phyloP scores from a whole-genome alignment of 202 grass and related monocot species.

The Eragrostis tef region DNA sequence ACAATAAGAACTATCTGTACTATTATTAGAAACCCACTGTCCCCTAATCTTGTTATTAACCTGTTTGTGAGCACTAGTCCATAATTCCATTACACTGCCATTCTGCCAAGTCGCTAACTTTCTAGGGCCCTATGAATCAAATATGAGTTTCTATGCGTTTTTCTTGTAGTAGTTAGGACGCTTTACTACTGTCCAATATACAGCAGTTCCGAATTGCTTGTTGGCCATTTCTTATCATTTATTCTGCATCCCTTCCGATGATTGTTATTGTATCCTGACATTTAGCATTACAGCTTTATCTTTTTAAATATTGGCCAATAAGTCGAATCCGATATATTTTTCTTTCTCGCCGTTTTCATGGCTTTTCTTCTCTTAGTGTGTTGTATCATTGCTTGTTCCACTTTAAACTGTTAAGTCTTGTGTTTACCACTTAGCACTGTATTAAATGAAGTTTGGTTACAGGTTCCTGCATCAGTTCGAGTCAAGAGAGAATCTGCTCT shows the following conservation, averaged over 20 bases:
- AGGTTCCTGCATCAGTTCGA: constrained; percentile 95
- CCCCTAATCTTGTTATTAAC: neutral
- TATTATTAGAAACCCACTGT: neutral
- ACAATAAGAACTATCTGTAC: neutral
- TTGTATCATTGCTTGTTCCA: neutral
- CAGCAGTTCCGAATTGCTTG: neutral
- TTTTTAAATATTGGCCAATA: neutral
- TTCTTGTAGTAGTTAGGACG: neutral
- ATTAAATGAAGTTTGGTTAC: constrained; percentile 31
- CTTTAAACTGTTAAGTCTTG: constrained; percentile 15
- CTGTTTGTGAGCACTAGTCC: neutral
- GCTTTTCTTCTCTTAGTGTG: neutral
- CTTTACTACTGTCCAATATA: neutral
- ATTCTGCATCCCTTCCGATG: neutral
- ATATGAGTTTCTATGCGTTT: neutral
- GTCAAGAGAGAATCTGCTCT: constrained; percentile 88
- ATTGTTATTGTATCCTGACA: neutral
- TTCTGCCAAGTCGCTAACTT: neutral
- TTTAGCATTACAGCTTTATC: neutral
- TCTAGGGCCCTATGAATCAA: neutral
- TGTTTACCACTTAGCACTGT: neutral
- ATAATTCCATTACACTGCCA: neutral
- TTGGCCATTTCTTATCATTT: constrained; percentile 2
- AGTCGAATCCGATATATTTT: constrained; percentile 1
- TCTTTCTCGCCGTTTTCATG: neutral